These are phyloP conservation scores for Nepenthes gracilis DNA, from an alignment of 148 eudicot species.

Conservation along the genomic window DNA sequence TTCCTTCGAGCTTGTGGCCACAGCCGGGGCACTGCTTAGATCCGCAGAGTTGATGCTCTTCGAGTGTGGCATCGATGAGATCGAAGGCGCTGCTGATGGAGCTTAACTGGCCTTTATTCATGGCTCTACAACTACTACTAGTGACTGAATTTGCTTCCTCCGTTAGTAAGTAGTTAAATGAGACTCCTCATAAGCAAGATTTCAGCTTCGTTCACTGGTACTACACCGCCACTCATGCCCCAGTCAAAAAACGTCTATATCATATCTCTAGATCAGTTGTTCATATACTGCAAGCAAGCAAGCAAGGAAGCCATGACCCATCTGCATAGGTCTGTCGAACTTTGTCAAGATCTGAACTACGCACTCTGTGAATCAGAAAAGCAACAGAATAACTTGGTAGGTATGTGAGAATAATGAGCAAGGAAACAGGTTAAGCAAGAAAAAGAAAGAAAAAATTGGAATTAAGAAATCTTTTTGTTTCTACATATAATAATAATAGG, in stretches of 20 bases:
- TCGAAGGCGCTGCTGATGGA: conserved; percentile 58
- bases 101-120: conserved; percentile 35
- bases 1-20: conserved; percentile 84
- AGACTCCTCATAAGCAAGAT: too few species aligned
- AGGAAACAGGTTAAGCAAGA: too few species aligned
- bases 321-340: too few species aligned
- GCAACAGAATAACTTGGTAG: too few species aligned
- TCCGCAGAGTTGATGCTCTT: conserved; percentile 89
- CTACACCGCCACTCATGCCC: conserved; percentile 4
- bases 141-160: conserved; percentile 6
- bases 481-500: background rate
- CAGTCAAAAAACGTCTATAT: conserved; percentile 4
- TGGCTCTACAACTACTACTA: conserved; percentile 9
- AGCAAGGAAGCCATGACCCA: background rate
- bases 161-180: too few species aligned
- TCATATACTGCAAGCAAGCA: too few species aligned
- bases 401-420: too few species aligned
- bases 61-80: conserved; percentile 95
- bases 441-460: too few species aligned
- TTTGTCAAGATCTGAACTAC: too few species aligned
- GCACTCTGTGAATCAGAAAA: too few species aligned
- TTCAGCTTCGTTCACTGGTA: too few species aligned
- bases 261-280: background rate
- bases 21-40: conserved; percentile 92
- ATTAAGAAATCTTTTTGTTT: too few species aligned